Evolutionary conservation across 1,284 basidiomycete species (phyloP), one percentile per base, ranked within the genome.

Genomic region (Earliella scabrosa): DNA sequence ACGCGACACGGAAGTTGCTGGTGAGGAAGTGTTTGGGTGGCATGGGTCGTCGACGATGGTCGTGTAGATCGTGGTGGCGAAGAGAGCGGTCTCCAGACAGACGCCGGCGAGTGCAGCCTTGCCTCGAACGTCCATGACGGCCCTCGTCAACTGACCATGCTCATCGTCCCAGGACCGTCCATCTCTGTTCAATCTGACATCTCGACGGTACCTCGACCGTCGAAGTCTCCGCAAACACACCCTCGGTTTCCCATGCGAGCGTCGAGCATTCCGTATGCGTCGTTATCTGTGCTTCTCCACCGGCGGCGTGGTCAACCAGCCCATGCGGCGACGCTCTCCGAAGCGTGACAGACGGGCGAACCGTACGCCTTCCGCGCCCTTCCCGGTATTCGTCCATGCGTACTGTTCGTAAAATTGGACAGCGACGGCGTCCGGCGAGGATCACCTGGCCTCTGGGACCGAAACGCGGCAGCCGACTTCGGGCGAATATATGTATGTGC

Each of bases 1-100:
- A 66, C 0, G 60, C 60, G n/a, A 60, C 54, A 21, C 62, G 65
- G 49, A 65, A 67, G 45, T 59, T 59, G 52, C 59, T 60, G 24
- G 62, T 64, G 34, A 67, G 59, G 53, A 64, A 59, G 35, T 64
- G 60, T 26, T 56, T 56, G 20, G 57, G 60, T 13, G 57, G 45
- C 60, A 62, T 62, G 45, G 24, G 2, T 10, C 16, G 23, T 36
- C 21, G 32, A 21, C 23, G 41, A 16, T 38, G 16, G 18, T 14
- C 5, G 36, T 31, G 6, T 13, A 13, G 13, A 13, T 41, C 39
- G 39, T 23, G 20, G 39, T 24, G 20, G 20, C 5, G 20, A 14
- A 29, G 35, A 23, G 13, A 38, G 21, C 16, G 23, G 9, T 23
- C 10, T 23, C 9, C 11, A 5, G 23, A 27, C 9, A 55, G 24